Evolutionary conservation across 1,139 yeast genomes (phyloP), one percentile per base, ranked within the genome.

Genomic region (Suhomyces maxii): DNA sequence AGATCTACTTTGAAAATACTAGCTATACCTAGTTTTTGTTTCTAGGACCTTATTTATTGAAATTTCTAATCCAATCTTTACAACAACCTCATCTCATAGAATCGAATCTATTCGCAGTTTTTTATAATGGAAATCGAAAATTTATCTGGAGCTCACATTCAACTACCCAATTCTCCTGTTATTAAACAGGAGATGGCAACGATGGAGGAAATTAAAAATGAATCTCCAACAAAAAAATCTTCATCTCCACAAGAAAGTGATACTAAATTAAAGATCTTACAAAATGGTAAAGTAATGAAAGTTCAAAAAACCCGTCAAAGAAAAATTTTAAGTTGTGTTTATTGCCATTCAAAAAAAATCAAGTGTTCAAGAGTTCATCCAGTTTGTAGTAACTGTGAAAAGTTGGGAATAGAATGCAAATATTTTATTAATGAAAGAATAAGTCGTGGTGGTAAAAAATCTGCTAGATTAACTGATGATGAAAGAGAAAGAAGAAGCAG

Each of bases 301-400:
- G 78, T 80, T 8, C 86, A 82, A 53, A 80, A 78, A 49, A 69
- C 82, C 6, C 73, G 86, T 49, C 86, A 82, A 58, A 61, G 86
- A 45, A 73, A 75, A 55, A 80, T 82, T 40, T 65, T 78, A 42
- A 73, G 80, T 48, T 82, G 86, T 63, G 79, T 82, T 11, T 76
- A 82, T 38, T 82, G 86, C 52, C 86, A 82, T 58, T 79, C 82
- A 45, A 73, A 83, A 48, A 82, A 82, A 60, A 80, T 81, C 54
- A 80, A 80, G 57, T 82, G 86, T 56, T 74, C 82, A 2, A 65
- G 86, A 48, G 76, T 68, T 11, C 69, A 64, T 26, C 79, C 79
- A 8, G 58, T 65, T 4, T 82, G 86, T 55, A 65, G 65, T 46
- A 79, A 77, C 58, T 82, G 86, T 60, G 62, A 72, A 53, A 72